A percentile compares a stretch with the other conserved stretches of the same genome.
phyloP scores from a whole-genome alignment of 148 eudicot genomes.

The Silene latifolia region DNA sequence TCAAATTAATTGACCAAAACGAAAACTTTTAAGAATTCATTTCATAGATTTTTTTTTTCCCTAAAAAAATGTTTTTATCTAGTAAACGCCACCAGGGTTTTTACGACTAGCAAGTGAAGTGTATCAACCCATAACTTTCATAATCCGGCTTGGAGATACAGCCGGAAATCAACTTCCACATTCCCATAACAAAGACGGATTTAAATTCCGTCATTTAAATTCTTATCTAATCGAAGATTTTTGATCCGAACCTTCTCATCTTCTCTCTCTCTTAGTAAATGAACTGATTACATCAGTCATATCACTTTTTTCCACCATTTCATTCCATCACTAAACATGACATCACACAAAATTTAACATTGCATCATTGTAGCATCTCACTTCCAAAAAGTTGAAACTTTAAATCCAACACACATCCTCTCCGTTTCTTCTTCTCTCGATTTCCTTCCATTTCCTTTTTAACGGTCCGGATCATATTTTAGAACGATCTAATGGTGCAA shows the following conservation, averaged over 20 bases:
- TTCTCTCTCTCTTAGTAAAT: background rate
- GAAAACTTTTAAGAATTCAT: background rate
- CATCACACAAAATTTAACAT: background rate
- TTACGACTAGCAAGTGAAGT: background rate
- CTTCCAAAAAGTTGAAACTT: background rate
- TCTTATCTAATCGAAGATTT: background rate
- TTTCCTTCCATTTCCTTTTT: too few relatives aligned
- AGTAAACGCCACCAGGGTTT: background rate
- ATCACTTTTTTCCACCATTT: background rate
- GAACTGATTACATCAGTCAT: background rate
- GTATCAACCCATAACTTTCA: background rate
- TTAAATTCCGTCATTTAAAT: too few relatives aligned
- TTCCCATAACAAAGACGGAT: too few relatives aligned
- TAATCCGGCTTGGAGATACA: background rate
- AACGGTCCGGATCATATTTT: too few relatives aligned
- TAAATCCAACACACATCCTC: too few relatives aligned
- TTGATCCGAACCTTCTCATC: background rate
- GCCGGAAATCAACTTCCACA: background rate
- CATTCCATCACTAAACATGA: background rate
- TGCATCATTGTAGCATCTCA: conserved; percentile 1
- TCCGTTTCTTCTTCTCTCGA: too few relatives aligned
- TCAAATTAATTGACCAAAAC: background rate
- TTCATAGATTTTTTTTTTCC: background rate
- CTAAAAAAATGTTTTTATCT: background rate
- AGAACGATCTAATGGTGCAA: too few relatives aligned